phyloP scores from a whole-genome alignment of 371 early-diverging fungal species.

The Cokeromyces recurvatus region DNA sequence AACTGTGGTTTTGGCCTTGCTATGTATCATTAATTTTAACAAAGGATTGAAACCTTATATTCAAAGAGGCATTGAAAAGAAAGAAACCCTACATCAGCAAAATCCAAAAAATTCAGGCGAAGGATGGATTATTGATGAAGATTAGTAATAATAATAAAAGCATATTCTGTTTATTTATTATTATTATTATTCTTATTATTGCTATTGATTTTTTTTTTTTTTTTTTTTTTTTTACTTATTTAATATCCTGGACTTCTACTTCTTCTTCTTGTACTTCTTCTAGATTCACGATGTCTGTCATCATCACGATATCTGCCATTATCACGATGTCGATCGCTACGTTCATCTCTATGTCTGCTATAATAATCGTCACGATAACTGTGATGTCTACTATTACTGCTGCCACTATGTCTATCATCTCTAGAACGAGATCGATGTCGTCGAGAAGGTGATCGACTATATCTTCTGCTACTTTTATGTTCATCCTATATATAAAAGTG shows the following conservation, averaged over 20 bases:
- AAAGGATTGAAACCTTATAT: conserved; percentile 40
- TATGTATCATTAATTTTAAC: conserved; percentile 35
- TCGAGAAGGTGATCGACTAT: conserved; percentile 17
- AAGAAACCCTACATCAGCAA: conserved; percentile 12
- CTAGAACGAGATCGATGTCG: conserved; percentile 27
- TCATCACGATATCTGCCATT: conserved; percentile 11
- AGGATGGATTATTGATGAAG: conserved; percentile 42
- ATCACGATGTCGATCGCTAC: background rate
- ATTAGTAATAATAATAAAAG: conserved; percentile 18
- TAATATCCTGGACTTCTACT: too few relatives aligned
- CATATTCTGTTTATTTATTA: too few relatives aligned
- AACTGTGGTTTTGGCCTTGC: conserved; percentile 19
- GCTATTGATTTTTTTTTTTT: too few relatives aligned
- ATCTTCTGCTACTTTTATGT: conserved; percentile 7
- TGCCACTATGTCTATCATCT: conserved; percentile 15
- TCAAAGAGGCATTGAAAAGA: conserved; percentile 35
- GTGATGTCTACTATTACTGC: conserved; percentile 4
- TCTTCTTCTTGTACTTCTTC: too few relatives aligned
- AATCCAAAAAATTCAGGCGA: conserved; percentile 15
- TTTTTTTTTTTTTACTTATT: too few relatives aligned
- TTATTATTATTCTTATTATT: too few relatives aligned
- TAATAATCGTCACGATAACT: conserved; percentile 19
- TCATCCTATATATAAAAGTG: conserved; percentile 2
- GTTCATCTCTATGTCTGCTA: conserved; percentile 1
- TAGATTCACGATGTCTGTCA: too few relatives aligned